Evolutionary conservation across 305 asterid species (phyloP), one percentile per base, ranked within the genome.

Genomic region (Fraxinus ornus): DNA sequence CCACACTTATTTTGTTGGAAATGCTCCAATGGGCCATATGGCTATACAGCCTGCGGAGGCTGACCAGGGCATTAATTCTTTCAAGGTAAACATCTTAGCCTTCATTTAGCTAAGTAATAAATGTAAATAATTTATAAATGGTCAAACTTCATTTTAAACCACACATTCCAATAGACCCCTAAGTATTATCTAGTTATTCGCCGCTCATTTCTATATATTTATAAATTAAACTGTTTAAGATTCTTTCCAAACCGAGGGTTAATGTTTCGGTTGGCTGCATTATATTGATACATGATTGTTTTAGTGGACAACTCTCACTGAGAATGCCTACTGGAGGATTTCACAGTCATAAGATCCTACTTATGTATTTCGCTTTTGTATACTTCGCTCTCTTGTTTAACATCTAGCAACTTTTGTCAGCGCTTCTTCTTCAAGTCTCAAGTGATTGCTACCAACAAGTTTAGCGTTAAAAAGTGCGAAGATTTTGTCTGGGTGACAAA

Each of bases 391-490:
- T 70, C 68, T 26, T 55, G 78, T 78, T 24, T 72, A 74, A 57
- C 36, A 41, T 21, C 70, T 36, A 47, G 15, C 83, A 33, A 47
- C 3, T 30, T 77, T 68, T 83, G 82, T 52, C 94, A 94, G 98
- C 91, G 89, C 39, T 96, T 94, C 92, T 93, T 93, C 88, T 96
- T 96, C 72, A 96, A 96, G 87, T 94, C 97, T 77, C 99, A 94
- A 96, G 97, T 93, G 83, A 91, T 93, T 7, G 95, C 92, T 6
- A 74, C 93, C 80, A 86, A 86, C 91, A 91, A 92, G 89, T 87
- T 89, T 72, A 80, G 86, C 68, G 49, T 94, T 24, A 79, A 78
- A 17, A 89, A 81, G 68, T 93, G 97, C 72, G 91, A 94, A 66
- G 97, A 96, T 89, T 91, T 88, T 73, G 90, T 85, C 33, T 96